Percentiles rank a stretch among this genome's conserved stretches.
These are phyloP conservation scores for Thraustotheca clavata DNA, from an alignment of 352 stramenopile species.

Conservation along the genomic window DNA sequence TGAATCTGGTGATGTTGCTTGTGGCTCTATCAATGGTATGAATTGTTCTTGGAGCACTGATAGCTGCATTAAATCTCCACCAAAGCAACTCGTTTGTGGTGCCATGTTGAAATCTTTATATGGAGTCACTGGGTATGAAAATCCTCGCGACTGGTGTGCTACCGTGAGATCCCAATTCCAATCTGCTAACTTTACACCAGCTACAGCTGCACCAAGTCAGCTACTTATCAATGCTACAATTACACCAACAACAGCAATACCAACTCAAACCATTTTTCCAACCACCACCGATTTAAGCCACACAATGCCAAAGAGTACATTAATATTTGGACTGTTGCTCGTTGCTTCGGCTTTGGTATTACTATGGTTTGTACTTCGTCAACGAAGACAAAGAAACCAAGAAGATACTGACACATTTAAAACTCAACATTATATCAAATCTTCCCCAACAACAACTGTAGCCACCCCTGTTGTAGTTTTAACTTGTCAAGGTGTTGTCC, in stretches of 20 bases:
- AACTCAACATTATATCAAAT: neutral
- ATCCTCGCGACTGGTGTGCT: neutral
- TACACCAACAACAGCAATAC: neutral
- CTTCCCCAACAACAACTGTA: neutral
- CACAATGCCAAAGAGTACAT: neutral
- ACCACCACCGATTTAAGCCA: neutral
- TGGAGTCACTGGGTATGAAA: neutral
- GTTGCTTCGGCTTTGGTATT: neutral
- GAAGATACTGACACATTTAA: no score
- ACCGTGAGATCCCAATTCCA: neutral
- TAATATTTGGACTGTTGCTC: neutral
- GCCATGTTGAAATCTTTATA: neutral
- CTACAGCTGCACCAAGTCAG: neutral
- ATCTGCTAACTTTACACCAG: neutral
- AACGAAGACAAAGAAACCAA: neutral
- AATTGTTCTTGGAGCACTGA: neutral
- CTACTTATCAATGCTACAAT: neutral
- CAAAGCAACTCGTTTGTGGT: neutral
- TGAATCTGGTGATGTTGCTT: neutral
- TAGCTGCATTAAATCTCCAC: neutral
- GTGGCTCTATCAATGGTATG: neutral
- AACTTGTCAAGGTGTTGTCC: neutral
- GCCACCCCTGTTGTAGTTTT: neutral
- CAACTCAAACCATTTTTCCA: neutral
- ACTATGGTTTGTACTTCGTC: neutral